Evolutionary conservation across 768 basidiomycete genomes (phyloP).

Genomic region (Termitomyces sp.): DNA sequence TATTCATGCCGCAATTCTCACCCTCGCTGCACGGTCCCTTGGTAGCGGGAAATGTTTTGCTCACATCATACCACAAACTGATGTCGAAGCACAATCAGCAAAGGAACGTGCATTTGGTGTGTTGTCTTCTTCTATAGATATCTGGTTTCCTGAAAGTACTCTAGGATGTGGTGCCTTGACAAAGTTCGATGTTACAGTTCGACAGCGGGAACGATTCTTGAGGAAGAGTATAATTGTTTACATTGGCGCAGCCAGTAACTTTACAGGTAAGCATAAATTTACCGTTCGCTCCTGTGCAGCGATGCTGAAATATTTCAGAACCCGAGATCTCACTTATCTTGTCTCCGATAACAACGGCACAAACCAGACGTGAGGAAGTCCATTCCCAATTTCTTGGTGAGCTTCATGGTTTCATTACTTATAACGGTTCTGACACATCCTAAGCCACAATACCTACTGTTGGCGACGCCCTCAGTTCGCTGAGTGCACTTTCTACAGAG

Average conservation of each 20-base stretch:
- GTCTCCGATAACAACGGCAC: constrained; percentile 54
- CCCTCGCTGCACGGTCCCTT: constrained; percentile 68
- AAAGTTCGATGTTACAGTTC: constrained; percentile 56
- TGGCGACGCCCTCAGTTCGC: constrained; percentile 65
- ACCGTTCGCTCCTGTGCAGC: not conserved
- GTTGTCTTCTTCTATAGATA: constrained; percentile 8
- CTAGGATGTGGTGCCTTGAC: constrained; percentile 48
- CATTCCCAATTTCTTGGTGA: constrained; percentile 50
- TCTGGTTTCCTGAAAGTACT: not conserved
- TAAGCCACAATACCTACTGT: constrained; percentile 73
- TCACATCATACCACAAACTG: constrained; percentile 56
- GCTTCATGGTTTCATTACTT: constrained; percentile 13
- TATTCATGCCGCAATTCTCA: constrained; percentile 74
- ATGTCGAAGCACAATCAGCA: constrained; percentile 56
- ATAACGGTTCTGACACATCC: constrained; percentile 1
- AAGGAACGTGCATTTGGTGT: constrained; percentile 51
- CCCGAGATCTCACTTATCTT: constrained; percentile 69
- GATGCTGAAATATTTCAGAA: constrained; percentile 31
- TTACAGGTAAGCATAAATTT: constrained; percentile 43
- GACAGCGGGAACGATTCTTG: constrained; percentile 50
- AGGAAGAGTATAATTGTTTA: constrained; percentile 62
- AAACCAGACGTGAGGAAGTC: constrained; percentile 52
- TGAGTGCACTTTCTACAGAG: constrained; percentile 57
- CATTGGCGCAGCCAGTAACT: constrained; percentile 66
- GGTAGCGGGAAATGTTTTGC: constrained; percentile 54